Evolutionary conservation across 768 basidiomycete genomes (phyloP).

Genomic region (Tylopilus intermedius): DNA sequence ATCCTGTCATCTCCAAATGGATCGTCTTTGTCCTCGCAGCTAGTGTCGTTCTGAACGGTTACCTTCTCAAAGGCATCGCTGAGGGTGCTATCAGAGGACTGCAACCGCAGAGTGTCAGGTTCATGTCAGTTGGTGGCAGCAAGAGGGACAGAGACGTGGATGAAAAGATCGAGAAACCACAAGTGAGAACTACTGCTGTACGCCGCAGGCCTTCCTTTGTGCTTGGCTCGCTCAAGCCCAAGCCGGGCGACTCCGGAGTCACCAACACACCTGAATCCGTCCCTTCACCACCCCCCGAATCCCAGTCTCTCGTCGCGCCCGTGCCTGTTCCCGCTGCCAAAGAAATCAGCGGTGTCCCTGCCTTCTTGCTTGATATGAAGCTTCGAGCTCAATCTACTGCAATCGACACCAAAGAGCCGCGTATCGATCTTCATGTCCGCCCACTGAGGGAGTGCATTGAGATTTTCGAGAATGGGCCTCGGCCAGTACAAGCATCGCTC

Average conservation of each 20-base stretch:
- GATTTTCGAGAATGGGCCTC: constrained; percentile 71
- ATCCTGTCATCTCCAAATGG: constrained; percentile 92
- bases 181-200: constrained; percentile 7
- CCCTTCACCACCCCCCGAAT: constrained; percentile 11
- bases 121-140: constrained; percentile 21
- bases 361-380: constrained; percentile 32
- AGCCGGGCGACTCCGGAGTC: constrained; percentile 12
- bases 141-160: constrained; percentile 21
- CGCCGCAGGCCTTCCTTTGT: constrained; percentile 22
- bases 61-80: constrained; percentile 81
- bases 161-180: constrained; percentile 17
- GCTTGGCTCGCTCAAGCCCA: constrained; percentile 22
- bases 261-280: constrained; percentile 15
- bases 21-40: constrained; percentile 84
- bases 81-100: constrained; percentile 41
- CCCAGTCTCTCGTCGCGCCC: constrained; percentile 24
- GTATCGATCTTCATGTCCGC: constrained; percentile 32
- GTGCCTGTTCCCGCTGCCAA: constrained; percentile 18
- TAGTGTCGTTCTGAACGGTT: constrained; percentile 87
- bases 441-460: constrained; percentile 74
- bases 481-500: constrained; percentile 52
- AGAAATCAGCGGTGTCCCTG: constrained; percentile 22
- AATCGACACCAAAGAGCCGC: constrained; percentile 11
- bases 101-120: constrained; percentile 29
- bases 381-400: constrained; percentile 25